phyloP scores from a whole-genome alignment of 768 basidiomycete species.

The Lentinula guzmanii region DNA sequence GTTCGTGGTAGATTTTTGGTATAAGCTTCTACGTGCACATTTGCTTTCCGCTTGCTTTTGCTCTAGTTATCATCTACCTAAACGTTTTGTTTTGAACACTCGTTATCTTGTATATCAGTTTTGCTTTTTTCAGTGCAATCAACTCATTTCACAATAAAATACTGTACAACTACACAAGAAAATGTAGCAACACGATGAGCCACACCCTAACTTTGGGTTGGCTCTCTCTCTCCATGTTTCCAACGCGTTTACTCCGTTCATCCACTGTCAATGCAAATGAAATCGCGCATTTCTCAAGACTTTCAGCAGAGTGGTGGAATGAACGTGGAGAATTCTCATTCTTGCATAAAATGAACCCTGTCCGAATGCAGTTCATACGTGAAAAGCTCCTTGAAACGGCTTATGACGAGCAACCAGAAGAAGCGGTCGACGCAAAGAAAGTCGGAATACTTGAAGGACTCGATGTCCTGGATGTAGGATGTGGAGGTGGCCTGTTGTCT shows the following conservation, averaged over 20 bases:
- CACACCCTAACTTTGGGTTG: not conserved
- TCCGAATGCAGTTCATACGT: constrained; percentile 75
- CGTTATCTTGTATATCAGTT: not conserved
- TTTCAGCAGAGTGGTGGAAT: constrained; percentile 95
- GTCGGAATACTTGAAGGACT: constrained; percentile 49
- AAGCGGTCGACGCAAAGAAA: constrained; percentile 22
- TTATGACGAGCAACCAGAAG: constrained; percentile 45
- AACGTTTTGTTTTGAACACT: not conserved
- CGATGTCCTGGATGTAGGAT: constrained; percentile 86
- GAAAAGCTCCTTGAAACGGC: constrained; percentile 64
- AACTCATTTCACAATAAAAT: not conserved
- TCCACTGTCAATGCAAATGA: constrained; percentile 71
- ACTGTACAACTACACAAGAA: not conserved
- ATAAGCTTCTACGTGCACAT: not conserved
- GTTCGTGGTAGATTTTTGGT: not conserved
- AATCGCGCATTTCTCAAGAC: constrained; percentile 82
- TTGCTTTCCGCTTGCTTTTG: not conserved
- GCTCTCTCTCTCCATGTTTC: not conserved
- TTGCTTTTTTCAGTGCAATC: not conserved
- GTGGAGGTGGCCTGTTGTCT: constrained; percentile 89
- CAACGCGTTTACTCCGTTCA: constrained; percentile 4
- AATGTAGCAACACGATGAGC: no score
- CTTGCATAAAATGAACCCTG: constrained; percentile 93
- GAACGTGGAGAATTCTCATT: constrained; percentile 85
- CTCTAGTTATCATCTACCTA: not conserved